phyloP scores from a whole-genome alignment of 345 rosid species.

The Hibiscus tridactylites region DNA sequence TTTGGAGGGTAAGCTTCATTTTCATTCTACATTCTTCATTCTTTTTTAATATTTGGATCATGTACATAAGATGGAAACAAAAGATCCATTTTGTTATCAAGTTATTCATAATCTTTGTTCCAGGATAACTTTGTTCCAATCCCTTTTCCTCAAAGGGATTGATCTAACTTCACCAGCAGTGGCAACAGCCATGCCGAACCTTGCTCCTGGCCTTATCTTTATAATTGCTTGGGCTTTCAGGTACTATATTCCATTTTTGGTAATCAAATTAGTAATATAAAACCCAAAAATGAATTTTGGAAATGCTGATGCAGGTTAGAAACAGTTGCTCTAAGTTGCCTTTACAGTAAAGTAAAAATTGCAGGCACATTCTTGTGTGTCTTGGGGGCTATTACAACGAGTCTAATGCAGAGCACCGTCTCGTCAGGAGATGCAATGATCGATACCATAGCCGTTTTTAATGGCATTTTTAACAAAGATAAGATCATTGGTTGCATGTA shows the following conservation, averaged over 20 bases:
- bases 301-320: slow-evolving; percentile 46
- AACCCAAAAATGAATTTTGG: background rate
- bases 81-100: background rate
- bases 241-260: slow-evolving; percentile 20
- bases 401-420: slow-evolving; percentile 66
- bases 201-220: slow-evolving; percentile 81
- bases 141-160: slow-evolving; percentile 66
- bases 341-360: slow-evolving; percentile 71
- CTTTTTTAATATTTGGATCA: background rate
- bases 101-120: background rate
- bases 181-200: slow-evolving; percentile 97
- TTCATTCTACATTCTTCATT: background rate
- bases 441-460: background rate
- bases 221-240: slow-evolving; percentile 74
- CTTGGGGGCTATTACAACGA: slow-evolving; percentile 63
- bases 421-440: slow-evolving; percentile 9
- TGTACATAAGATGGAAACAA: background rate
- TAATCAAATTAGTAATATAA: background rate
- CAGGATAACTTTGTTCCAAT: slow-evolving; percentile 79
- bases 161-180: slow-evolving; percentile 75
- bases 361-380: slow-evolving; percentile 74
- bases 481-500: slow-evolving; percentile 66
- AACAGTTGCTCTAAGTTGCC: slow-evolving; percentile 57
- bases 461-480: slow-evolving; percentile 30
- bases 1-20: slow-evolving; percentile 53